Evolutionary conservation across 306 rosid genomes (phyloP).

Genomic region (Clitoria ternatea): DNA sequence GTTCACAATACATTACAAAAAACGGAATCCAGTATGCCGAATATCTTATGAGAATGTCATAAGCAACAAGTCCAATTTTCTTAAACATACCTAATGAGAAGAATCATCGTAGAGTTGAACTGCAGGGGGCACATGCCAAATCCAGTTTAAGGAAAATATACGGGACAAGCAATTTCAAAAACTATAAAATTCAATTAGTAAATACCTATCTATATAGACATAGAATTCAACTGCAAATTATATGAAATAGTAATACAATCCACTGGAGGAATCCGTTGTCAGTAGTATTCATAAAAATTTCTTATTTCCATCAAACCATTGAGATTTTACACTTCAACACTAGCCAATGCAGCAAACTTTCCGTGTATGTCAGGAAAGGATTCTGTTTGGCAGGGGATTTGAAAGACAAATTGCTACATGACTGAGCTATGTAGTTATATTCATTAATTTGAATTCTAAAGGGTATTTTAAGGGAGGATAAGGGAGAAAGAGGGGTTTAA

Average conservation of each 20-base stretch:
- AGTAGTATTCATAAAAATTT: neutral
- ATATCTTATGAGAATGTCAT: too few relatives aligned
- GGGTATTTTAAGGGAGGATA: neutral
- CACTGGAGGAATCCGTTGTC: neutral
- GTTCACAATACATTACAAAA: too few relatives aligned
- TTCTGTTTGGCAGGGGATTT: neutral
- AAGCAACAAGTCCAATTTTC: neutral
- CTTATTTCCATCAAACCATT: neutral
- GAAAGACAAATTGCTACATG: neutral
- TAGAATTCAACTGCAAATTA: neutral
- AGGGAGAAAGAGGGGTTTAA: constrained; percentile 9
- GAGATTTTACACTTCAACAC: constrained; percentile 3
- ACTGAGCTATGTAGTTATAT: constrained; percentile 7
- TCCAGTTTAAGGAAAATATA: neutral
- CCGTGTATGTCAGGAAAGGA: neutral
- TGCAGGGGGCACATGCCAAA: neutral
- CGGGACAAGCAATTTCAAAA: neutral
- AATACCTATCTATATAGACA: neutral
- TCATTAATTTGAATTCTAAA: constrained; percentile 25
- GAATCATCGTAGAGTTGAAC: neutral
- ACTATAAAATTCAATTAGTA: neutral
- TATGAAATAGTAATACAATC: neutral
- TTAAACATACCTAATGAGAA: neutral
- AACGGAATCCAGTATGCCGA: too few relatives aligned
- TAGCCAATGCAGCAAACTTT: neutral